These are phyloP conservation scores for Cyberlindnera veronae DNA, from an alignment of 805 yeast genomes.

Conservation along the genomic window DNA sequence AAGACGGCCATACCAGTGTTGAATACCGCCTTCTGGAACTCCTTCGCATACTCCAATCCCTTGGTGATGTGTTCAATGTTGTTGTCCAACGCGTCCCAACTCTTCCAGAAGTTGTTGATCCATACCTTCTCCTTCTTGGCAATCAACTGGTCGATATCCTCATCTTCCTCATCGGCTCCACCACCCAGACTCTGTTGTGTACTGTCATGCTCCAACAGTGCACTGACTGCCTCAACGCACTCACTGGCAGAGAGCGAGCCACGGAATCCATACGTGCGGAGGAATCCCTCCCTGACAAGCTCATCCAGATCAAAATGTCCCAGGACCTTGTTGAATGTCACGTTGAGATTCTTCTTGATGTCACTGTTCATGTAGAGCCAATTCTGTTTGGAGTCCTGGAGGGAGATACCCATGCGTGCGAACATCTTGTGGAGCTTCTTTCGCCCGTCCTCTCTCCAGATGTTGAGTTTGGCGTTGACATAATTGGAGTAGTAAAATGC, in stretches of 20 bases:
- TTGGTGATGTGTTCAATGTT: constrained; percentile 50
- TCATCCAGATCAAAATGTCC: constrained; percentile 80
- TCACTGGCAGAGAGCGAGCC: constrained; percentile 91
- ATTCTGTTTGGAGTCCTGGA: constrained; percentile 82
- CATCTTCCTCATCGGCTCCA: constrained; percentile 30
- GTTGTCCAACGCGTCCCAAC: constrained; percentile 60
- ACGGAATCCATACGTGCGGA: constrained; percentile 80
- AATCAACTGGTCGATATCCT: constrained; percentile 32
- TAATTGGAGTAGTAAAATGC: constrained; percentile 88
- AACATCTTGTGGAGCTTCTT: constrained; percentile 84
- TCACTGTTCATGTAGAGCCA: constrained; percentile 89
- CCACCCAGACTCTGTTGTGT: constrained; percentile 12
- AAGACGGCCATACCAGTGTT: constrained; percentile 86
- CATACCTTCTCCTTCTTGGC: constrained; percentile 54
- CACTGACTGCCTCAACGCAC: constrained; percentile 83
- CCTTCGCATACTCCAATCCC: constrained; percentile 84
- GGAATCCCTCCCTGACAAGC: constrained; percentile 79
- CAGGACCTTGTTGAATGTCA: constrained; percentile 65
- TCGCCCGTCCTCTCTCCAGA: constrained; percentile 92
- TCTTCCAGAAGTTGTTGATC: constrained; percentile 70
- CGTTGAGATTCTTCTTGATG: constrained; percentile 68
- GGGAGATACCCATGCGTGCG: constrained; percentile 93
- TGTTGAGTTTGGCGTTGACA: constrained; percentile 78
- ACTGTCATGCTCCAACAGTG: constrained; percentile 72
- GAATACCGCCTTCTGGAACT: constrained; percentile 78